Conservation (phyloP, 192 early-diverging fungal species). For the Coemansia sp. region DNA sequence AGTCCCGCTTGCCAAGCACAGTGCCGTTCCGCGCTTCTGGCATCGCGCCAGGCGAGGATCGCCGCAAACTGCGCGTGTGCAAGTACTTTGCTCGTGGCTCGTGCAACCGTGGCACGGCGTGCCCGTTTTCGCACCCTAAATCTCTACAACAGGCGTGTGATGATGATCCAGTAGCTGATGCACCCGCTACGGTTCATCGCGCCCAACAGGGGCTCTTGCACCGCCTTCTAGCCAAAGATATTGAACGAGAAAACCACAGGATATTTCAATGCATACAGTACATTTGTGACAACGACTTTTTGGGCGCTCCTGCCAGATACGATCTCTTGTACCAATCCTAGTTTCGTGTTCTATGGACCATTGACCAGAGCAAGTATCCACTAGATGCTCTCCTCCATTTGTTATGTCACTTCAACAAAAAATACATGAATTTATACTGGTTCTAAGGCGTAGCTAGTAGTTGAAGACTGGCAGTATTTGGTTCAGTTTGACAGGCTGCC, state of each 20-base stretch:
- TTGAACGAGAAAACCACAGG: slow-evolving; percentile 50
- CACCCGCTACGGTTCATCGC: slow-evolving; percentile 5
- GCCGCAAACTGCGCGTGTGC: slow-evolving; percentile 38
- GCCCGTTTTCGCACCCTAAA: slow-evolving; percentile 38
- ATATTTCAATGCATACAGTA: slow-evolving; percentile 46
- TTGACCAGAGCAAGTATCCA: neutral
- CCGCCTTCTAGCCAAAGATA: slow-evolving; percentile 51
- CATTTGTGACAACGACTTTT: slow-evolving; percentile 26
- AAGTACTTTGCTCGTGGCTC: slow-evolving; percentile 29
- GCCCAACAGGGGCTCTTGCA: slow-evolving; percentile 12
- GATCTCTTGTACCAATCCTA: slow-evolving; percentile 8
- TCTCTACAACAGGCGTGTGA: neutral
- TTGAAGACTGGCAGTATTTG: slow-evolving; percentile 78
- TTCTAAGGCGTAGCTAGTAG: slow-evolving; percentile 34
- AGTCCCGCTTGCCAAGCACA: neutral
- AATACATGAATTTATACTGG: neutral
- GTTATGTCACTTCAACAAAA: neutral
- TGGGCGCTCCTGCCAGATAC: slow-evolving; percentile 18
- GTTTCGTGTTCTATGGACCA: neutral
- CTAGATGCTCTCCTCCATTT: too few relatives aligned
- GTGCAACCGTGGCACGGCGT: slow-evolving; percentile 24
- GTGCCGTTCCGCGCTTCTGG: slow-evolving; percentile 28
- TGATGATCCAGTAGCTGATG: neutral
- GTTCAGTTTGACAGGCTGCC: slow-evolving; percentile 73
- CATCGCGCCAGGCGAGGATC: slow-evolving; percentile 31